Percentiles rank a stretch among this genome's conserved stretches.
These are phyloP conservation scores for Sugiyamaella qingdaonensis DNA, from an alignment of 805 yeast species.

Conservation along the genomic window DNA sequence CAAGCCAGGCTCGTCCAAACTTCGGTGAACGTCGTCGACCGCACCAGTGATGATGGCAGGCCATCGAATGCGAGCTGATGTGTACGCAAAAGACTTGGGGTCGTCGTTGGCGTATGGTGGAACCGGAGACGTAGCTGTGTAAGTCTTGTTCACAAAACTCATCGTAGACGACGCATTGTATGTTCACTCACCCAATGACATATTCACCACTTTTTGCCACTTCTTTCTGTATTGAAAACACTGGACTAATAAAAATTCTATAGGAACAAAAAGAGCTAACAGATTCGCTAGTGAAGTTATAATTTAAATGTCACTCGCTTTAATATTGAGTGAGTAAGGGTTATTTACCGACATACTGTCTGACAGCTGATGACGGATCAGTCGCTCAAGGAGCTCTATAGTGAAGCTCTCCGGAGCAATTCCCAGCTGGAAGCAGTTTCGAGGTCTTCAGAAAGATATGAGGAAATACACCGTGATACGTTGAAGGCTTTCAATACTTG, in stretches of 20 bases:
- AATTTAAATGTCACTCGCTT: too few relatives aligned
- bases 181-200: too few relatives aligned
- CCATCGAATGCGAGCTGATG: conserved; percentile 81
- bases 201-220: too few relatives aligned
- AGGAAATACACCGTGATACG: conserved; percentile 30
- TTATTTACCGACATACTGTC: too few relatives aligned
- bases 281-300: too few relatives aligned
- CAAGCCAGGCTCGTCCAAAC: conserved; percentile 28
- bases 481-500: conserved; percentile 45
- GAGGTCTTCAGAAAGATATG: conserved; percentile 18
- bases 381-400: conserved; percentile 14
- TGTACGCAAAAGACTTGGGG: conserved; percentile 71
- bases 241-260: too few relatives aligned
- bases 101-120: conserved; percentile 58
- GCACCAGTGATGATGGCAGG: conserved; percentile 71
- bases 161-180: too few relatives aligned
- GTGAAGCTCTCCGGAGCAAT: conserved; percentile 6
- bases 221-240: too few relatives aligned
- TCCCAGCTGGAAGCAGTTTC: not conserved
- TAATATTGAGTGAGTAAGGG: too few relatives aligned
- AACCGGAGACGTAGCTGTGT: not conserved
- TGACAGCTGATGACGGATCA: conserved; percentile 3
- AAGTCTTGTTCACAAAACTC: too few relatives aligned
- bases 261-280: too few relatives aligned
- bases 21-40: conserved; percentile 53